Percentiles rank a stretch among this genome's conserved stretches.
phyloP scores from a whole-genome alignment of 257 asterid species.

The Parsonsia alboflavescens region DNA sequence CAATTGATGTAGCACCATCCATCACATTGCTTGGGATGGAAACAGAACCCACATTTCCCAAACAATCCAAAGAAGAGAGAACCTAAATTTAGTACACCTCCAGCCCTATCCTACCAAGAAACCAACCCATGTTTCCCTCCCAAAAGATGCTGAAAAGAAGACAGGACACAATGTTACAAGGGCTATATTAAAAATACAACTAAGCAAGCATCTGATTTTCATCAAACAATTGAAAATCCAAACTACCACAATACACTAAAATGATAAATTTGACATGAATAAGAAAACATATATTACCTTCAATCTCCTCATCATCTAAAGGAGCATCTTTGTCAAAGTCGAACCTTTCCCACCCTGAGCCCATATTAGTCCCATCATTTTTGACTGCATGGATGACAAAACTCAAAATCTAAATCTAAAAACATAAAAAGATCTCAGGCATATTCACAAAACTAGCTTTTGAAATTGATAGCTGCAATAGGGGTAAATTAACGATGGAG shows the following conservation, averaged over 20 bases:
- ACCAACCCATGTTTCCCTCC: not conserved
- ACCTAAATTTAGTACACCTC: not conserved
- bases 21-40: not conserved
- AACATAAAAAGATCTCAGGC: not conserved
- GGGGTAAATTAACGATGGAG: not conserved
- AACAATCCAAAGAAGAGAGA: not conserved
- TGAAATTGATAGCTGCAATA: not conserved
- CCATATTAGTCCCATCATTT: slow-evolving; percentile 70
- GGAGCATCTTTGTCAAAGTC: slow-evolving; percentile 91
- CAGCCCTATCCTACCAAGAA: not conserved
- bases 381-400: slow-evolving; percentile 37
- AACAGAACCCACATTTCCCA: not conserved
- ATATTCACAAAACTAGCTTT: not conserved
- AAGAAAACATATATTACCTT: slow-evolving; percentile 42
- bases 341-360: slow-evolving; percentile 95
- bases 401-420: not conserved
- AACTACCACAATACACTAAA: not conserved
- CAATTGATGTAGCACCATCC: not conserved
- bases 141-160: not conserved
- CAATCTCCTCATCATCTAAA: slow-evolving; percentile 84
- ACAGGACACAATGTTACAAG: not conserved
- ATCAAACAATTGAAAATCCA: not conserved
- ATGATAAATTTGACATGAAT: not conserved
- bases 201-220: not conserved
- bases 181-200: not conserved